Conservation (phyloP, 2,329 filamentous ascomycete genomes). For the Huntiella omanensis region DNA sequence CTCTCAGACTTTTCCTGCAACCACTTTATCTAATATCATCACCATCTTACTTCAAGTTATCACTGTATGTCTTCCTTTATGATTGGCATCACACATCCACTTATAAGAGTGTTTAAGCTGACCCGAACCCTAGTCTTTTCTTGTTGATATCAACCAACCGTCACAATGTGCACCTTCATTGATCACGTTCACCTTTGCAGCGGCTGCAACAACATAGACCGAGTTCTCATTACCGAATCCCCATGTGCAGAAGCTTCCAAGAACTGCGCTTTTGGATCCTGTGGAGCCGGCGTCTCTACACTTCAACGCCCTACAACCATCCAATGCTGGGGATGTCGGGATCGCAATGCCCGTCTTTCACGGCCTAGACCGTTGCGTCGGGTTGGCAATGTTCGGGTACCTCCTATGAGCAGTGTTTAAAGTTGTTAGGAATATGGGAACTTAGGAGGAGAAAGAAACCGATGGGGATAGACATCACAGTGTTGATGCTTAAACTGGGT, state of each 20-base stretch:
- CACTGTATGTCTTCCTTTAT: not conserved
- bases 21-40: not conserved
- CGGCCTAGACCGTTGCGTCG: constrained; percentile 9
- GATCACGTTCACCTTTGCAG: constrained; percentile 20
- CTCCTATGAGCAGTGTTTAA: constrained; percentile 6
- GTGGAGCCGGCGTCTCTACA: constrained; percentile 18
- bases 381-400: constrained; percentile 7
- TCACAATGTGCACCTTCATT: constrained; percentile 21
- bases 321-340: constrained; percentile 20
- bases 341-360: constrained; percentile 6
- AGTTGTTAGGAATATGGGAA: not conserved
- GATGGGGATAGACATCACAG: too few species aligned
- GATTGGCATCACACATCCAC: constrained; percentile 2
- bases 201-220: constrained; percentile 19
- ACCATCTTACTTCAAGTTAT: not conserved
- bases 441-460: too few species aligned
- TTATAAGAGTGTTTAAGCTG: too few species aligned
- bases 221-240: constrained; percentile 21
- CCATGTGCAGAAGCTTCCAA: constrained; percentile 17
- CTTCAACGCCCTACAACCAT: constrained; percentile 17
- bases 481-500: too few species aligned
- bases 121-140: constrained; percentile 13
- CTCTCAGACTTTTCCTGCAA: too few species aligned
- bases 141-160: not conserved
- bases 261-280: constrained; percentile 20